These are phyloP conservation scores for Aspergillus funiculosus DNA, from an alignment of 495 filamentous ascomycete genomes.

Conservation along the genomic window DNA sequence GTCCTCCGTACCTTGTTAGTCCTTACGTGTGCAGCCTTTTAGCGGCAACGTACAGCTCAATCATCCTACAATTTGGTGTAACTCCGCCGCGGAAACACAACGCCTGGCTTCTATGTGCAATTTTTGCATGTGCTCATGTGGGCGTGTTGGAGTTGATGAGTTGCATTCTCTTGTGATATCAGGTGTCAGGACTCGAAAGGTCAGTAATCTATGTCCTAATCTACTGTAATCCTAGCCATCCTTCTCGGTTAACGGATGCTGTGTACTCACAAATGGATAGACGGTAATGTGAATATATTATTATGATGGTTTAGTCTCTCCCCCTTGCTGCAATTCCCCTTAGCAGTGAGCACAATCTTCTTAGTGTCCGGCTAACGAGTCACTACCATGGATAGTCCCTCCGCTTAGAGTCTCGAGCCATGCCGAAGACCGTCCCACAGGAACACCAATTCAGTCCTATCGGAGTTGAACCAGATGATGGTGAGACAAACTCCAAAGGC, in stretches of 20 bases:
- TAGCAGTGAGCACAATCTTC: not conserved
- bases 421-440: not conserved
- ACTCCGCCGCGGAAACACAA: not conserved
- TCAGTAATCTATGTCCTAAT: conserved; percentile 8
- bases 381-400: not conserved
- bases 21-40: not conserved
- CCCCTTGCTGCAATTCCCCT: conserved; percentile 1
- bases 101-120: not conserved
- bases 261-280: not conserved
- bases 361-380: conserved; percentile 8
- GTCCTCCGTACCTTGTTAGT: not conserved
- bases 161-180: not conserved
- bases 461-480: conserved; percentile 2
- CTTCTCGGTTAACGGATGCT: conserved; percentile 4
- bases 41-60: conserved; percentile 8
- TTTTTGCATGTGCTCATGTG: conserved; percentile 5
- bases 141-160: conserved; percentile 9
- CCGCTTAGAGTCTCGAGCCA: not conserved
- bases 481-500: not conserved
- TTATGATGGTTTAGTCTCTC: conserved; percentile 5
- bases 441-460: not conserved
- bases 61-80: conserved; percentile 1
- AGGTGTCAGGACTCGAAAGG: not conserved
- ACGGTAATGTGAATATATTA: no score
- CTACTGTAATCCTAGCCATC: not conserved